Percentiles rank a stretch among this genome's conserved stretches.
Conservation (phyloP, 2,329 filamentous ascomycete species). For the Ceratocystis ficicola region DNA sequence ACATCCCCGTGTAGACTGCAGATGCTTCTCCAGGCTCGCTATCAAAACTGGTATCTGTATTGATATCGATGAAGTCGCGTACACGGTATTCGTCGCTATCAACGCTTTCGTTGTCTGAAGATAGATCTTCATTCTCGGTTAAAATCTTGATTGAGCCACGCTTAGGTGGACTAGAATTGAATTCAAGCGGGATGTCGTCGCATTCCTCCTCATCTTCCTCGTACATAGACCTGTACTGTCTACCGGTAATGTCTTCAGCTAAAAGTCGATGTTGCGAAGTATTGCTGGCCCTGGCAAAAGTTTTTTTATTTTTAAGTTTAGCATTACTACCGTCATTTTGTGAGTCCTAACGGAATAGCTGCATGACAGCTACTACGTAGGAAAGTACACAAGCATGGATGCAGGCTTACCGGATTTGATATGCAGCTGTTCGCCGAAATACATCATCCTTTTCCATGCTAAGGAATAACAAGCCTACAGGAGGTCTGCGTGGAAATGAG, state of each 20-base stretch:
- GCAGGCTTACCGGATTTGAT: slow-evolving; percentile 55
- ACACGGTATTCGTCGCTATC: slow-evolving; percentile 28
- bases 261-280: not conserved
- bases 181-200: slow-evolving; percentile 36
- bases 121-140: slow-evolving; percentile 26
- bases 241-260: not conserved
- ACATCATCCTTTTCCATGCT: slow-evolving; percentile 73
- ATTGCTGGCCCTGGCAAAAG: not conserved
- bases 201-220: slow-evolving; percentile 33
- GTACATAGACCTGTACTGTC: slow-evolving; percentile 20
- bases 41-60: not conserved
- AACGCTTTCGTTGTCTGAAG: slow-evolving; percentile 46
- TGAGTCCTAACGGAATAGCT: slow-evolving; percentile 21
- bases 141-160: slow-evolving; percentile 43
- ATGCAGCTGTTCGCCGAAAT: slow-evolving; percentile 57
- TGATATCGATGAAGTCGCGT: slow-evolving; percentile 19
- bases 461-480: slow-evolving; percentile 74
- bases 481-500: not conserved
- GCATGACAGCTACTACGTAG: not conserved
- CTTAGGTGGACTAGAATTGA: slow-evolving; percentile 36
- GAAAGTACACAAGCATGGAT: not conserved
- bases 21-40: not conserved
- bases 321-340: not conserved
- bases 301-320: not conserved
- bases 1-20: not conserved